Evolutionary conservation across 2,329 filamentous ascomycete genomes (phyloP).

Genomic region (Dryadomyces quercivorus): DNA sequence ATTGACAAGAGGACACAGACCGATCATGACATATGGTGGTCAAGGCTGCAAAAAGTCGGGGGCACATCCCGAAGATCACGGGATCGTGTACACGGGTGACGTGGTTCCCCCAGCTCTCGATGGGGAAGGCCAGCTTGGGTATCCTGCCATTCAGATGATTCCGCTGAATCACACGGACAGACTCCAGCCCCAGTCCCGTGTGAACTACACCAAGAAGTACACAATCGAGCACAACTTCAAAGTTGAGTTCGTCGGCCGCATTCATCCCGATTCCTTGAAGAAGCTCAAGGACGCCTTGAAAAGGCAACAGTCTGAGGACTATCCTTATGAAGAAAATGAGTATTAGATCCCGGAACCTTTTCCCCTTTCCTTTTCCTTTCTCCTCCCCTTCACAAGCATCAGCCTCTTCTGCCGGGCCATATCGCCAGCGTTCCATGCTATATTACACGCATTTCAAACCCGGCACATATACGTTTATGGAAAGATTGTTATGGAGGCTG

Average conservation of each 20-base stretch:
- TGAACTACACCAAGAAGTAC: slow-evolving; percentile 45
- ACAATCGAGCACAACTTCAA: slow-evolving; percentile 46
- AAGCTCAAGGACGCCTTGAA: slow-evolving; percentile 20
- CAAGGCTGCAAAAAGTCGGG: slow-evolving; percentile 41
- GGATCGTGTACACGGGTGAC: slow-evolving; percentile 32
- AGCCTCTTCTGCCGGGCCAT: no score
- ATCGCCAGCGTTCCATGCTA: not conserved
- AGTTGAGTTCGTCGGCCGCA: slow-evolving; percentile 43
- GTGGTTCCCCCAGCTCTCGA: slow-evolving; percentile 20
- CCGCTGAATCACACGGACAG: slow-evolving; percentile 31
- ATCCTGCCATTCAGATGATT: slow-evolving; percentile 29
- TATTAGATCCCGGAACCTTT: not conserved
- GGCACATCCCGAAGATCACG: slow-evolving; percentile 38
- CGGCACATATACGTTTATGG: not conserved
- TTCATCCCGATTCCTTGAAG: slow-evolving; percentile 25
- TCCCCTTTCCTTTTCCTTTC: no score
- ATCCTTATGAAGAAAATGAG: not conserved
- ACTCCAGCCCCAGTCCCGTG: slow-evolving; percentile 36
- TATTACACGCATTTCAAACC: not conserved
- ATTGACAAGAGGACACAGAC: slow-evolving; percentile 22
- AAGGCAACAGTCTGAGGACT: not conserved
- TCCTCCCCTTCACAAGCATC: no score
- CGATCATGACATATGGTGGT: slow-evolving; percentile 42
- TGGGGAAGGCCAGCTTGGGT: slow-evolving; percentile 36
- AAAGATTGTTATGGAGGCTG: not conserved